Percentiles rank a stretch among this genome's conserved stretches.
Conservation (phyloP, 805 yeast species). For the Candida ficus region DNA sequence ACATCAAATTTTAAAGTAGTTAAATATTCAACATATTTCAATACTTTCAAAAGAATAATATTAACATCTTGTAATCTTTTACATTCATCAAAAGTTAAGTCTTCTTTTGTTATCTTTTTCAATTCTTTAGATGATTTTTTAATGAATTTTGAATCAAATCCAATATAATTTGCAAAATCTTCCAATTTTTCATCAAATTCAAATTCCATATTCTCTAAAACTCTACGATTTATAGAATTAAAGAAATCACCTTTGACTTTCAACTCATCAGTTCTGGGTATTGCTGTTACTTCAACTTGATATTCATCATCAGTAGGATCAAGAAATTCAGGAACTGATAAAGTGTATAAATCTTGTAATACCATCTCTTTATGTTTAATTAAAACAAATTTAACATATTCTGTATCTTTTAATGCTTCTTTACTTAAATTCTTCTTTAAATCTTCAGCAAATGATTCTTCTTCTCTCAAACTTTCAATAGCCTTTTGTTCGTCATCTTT, state of each 20-base stretch:
- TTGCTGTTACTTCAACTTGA: not conserved
- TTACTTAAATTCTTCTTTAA: constrained; percentile 1
- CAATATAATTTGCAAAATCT: constrained; percentile 7
- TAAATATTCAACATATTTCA: constrained; percentile 2
- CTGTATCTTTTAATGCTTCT: constrained; percentile 4
- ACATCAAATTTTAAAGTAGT: not conserved
- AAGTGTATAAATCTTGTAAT: constrained; percentile 9
- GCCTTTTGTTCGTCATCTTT: constrained; percentile 6
- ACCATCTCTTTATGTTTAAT: not conserved
- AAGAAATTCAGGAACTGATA: constrained; percentile 6
- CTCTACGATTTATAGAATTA: constrained; percentile 5
- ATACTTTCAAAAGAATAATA: constrained; percentile 4
- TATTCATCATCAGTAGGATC: not conserved
- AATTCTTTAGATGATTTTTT: not conserved
- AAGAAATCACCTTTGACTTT: constrained; percentile 7
- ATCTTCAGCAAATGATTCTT: not conserved
- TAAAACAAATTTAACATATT: constrained; percentile 6
- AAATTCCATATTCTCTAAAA: not conserved
- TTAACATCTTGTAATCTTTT: constrained; percentile 3
- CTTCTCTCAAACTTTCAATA: not conserved
- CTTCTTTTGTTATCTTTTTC: not conserved
- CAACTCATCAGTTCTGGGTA: not conserved
- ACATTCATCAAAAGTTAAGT: constrained; percentile 5
- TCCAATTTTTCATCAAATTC: constrained; percentile 1
- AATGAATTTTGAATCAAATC: not conserved